Conservation (phyloP, 1,284 basidiomycete genomes). For the Porodaedalea pini region DNA sequence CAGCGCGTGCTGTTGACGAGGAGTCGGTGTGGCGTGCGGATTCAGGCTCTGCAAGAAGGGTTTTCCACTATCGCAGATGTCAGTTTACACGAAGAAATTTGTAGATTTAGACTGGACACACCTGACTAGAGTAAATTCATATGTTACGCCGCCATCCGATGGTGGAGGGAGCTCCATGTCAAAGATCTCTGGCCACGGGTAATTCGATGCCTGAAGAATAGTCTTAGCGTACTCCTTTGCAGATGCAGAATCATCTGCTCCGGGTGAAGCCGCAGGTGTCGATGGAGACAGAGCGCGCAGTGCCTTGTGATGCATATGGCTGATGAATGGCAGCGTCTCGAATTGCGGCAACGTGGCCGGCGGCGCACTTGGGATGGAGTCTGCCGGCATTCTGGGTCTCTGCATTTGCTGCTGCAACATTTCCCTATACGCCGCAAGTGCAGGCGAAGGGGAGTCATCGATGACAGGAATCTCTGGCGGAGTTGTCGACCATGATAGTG, state of each 20-base stretch:
- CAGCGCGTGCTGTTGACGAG: constrained; percentile 62
- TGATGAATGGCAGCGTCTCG: constrained; percentile 24
- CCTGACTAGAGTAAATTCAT: constrained; percentile 55
- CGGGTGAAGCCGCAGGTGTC: constrained; percentile 21
- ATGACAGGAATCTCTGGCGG: constrained; percentile 38
- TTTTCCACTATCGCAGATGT: constrained; percentile 44
- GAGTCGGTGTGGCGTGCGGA: constrained; percentile 49
- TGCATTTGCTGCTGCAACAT: background rate
- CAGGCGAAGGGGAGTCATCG: background rate
- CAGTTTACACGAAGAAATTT: constrained; percentile 4
- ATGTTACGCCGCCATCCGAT: constrained; percentile 49
- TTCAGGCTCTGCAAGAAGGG: constrained; percentile 54
- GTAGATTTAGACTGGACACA: constrained; percentile 36
- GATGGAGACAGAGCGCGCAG: constrained; percentile 30
- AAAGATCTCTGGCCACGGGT: constrained; percentile 59
- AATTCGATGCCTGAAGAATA: constrained; percentile 43
- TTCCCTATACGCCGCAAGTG: background rate
- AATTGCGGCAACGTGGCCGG: background rate
- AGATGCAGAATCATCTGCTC: constrained; percentile 22
- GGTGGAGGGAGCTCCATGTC: constrained; percentile 50
- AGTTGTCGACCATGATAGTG: constrained; percentile 62
- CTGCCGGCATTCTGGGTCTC: too few relatives aligned
- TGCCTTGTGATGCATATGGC: constrained; percentile 33
- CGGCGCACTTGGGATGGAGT: background rate
- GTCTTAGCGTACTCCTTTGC: constrained; percentile 28